phyloP scores from a whole-genome alignment of 1,284 basidiomycete genomes.

The Rhodotorula sp. region DNA sequence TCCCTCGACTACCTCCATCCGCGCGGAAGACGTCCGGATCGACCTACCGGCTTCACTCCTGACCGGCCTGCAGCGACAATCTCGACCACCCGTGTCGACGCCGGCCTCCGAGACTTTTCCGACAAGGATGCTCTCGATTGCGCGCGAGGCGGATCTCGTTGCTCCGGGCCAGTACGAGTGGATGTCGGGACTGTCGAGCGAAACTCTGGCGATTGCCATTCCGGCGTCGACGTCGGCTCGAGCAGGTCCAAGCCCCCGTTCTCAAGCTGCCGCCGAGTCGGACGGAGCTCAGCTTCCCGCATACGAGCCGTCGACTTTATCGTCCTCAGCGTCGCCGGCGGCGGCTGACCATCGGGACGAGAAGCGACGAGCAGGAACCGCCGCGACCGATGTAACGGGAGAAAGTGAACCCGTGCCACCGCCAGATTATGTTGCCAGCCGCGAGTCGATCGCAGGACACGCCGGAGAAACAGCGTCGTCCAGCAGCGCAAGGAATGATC shows the following conservation, averaged over 20 bases:
- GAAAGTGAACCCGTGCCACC: too few relatives aligned
- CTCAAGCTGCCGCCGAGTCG: too few relatives aligned
- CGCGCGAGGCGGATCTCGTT: neutral
- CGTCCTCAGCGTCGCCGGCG: too few relatives aligned
- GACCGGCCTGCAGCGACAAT: neutral
- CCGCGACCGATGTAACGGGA: neutral
- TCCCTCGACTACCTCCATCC: neutral
- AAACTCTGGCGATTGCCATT: neutral
- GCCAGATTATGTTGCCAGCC: too few relatives aligned
- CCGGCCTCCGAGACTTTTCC: neutral
- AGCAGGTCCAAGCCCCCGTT: too few relatives aligned
- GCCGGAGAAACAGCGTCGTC: neutral
- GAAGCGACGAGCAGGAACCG: neutral
- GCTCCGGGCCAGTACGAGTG: too few relatives aligned
- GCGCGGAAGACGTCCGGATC: neutral
- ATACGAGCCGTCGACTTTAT: too few relatives aligned
- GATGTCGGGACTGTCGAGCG: neutral
- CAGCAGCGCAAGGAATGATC: neutral
- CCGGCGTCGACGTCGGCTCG: too few relatives aligned
- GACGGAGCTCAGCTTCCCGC: too few relatives aligned
- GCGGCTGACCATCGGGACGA: neutral
- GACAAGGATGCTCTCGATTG: neutral
- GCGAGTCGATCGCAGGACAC: too few relatives aligned
- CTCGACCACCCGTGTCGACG: neutral
- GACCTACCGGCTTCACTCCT: neutral